Evolutionary conservation across 768 basidiomycete genomes (phyloP).

Genomic region (Leccinum disarticulatum): DNA sequence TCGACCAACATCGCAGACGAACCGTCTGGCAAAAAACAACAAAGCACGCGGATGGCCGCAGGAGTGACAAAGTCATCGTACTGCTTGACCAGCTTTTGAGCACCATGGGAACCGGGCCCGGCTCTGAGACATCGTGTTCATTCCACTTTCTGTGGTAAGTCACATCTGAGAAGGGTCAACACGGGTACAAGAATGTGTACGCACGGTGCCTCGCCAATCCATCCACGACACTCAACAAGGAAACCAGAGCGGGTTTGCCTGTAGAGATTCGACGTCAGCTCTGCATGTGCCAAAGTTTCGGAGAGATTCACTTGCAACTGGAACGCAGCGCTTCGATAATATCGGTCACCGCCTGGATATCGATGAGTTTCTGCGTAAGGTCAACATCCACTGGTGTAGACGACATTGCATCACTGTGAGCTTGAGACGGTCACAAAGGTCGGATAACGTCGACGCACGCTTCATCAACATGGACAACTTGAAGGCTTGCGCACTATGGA

Average conservation of each 20-base stretch:
- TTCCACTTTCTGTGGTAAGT: conserved; percentile 4
- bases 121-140: conserved; percentile 4
- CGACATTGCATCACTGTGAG: not conserved
- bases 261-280: conserved; percentile 2
- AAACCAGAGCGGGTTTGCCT: conserved; percentile 25
- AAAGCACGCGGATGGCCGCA: conserved; percentile 26
- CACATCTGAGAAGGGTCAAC: not conserved
- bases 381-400: conserved; percentile 12
- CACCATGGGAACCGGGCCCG: conserved; percentile 11
- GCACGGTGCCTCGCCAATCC: conserved; percentile 17
- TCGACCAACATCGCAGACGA: not conserved
- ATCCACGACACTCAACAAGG: conserved; percentile 21
- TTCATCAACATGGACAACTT: conserved; percentile 24
- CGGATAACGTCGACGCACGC: conserved; percentile 7
- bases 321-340: conserved; percentile 17
- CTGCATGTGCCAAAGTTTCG: not conserved
- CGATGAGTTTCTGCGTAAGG: conserved; percentile 16
- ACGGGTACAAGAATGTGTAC: not conserved
- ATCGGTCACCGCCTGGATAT: conserved; percentile 18
- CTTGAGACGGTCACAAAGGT: not conserved
- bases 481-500: conserved; percentile 27
- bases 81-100: conserved; percentile 20
- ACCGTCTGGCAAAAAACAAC: conserved; percentile 27
- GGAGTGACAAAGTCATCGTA: conserved; percentile 32
- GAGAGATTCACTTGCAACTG: conserved; percentile 14